A percentile compares a stretch with the other conserved stretches of the same genome.
Conservation (phyloP, 2,329 filamentous ascomycete genomes). For the Coleophoma crateriformis region DNA sequence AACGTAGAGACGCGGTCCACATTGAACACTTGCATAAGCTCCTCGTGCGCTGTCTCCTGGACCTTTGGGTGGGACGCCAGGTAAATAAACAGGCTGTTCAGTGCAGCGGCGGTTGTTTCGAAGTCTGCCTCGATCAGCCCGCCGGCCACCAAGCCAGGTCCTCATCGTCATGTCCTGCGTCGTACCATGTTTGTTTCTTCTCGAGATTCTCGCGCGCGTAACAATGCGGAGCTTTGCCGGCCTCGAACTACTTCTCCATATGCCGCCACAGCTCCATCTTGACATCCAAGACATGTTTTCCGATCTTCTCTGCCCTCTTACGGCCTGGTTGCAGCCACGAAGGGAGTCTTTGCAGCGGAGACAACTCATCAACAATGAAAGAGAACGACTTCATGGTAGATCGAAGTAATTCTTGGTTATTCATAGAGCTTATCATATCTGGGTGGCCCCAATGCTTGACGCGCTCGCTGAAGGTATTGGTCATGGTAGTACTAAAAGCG, state of each 20-base stretch:
- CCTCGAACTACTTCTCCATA: slow-evolving; percentile 22
- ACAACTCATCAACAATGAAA: slow-evolving; percentile 29
- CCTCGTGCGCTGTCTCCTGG: slow-evolving; percentile 38
- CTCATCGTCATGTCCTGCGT: slow-evolving; percentile 8
- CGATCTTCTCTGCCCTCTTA: too few species aligned
- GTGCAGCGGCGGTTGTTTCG: slow-evolving; percentile 24
- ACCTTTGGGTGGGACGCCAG: slow-evolving; percentile 16
- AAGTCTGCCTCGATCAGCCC: slow-evolving; percentile 34
- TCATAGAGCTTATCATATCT: slow-evolving; percentile 17
- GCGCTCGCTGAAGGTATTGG: slow-evolving; percentile 8
- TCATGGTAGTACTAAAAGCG: slow-evolving; percentile 3
- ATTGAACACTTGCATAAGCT: slow-evolving; percentile 43
- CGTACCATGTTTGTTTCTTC: slow-evolving; percentile 29
- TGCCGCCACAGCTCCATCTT: slow-evolving; percentile 33
- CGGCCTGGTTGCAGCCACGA: too few species aligned
- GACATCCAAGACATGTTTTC: too few species aligned
- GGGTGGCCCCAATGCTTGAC: slow-evolving; percentile 5
- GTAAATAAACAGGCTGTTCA: slow-evolving; percentile 6
- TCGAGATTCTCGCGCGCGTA: slow-evolving; percentile 31
- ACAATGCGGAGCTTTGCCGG: slow-evolving; percentile 29
- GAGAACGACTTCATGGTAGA: slow-evolving; percentile 29
- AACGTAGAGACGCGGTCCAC: slow-evolving; percentile 36
- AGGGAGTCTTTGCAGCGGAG: too few species aligned
- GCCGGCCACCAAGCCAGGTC: slow-evolving; percentile 27
- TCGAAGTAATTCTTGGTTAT: slow-evolving; percentile 11